These are phyloP conservation scores for Solanum peruvianum DNA, from an alignment of 257 asterid genomes.

Conservation along the genomic window DNA sequence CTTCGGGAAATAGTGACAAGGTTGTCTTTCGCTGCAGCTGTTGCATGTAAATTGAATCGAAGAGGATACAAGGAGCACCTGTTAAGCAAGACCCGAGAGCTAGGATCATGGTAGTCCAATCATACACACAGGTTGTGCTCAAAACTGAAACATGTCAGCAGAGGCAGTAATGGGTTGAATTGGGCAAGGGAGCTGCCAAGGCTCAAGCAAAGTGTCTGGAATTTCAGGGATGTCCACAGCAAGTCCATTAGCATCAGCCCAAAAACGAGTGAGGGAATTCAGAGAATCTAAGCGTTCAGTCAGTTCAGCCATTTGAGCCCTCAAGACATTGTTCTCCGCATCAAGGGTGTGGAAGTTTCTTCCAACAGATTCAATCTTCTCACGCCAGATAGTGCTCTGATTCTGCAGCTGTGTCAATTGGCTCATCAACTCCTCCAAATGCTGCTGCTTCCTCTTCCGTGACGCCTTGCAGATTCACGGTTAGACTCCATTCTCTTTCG, in stretches of 20 bases:
- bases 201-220: slow-evolving; percentile 54
- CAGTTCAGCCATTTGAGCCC: slow-evolving; percentile 67
- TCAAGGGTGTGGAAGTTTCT: slow-evolving; percentile 25
- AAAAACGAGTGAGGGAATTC: slow-evolving; percentile 48
- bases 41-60: background rate
- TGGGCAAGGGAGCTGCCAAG: slow-evolving; percentile 81
- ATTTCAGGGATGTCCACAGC: slow-evolving; percentile 59
- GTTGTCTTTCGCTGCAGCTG: background rate
- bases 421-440: slow-evolving; percentile 33
- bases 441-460: slow-evolving; percentile 66
- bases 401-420: slow-evolving; percentile 33
- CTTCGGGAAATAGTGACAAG: background rate
- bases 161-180: slow-evolving; percentile 50
- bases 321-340: slow-evolving; percentile 54
- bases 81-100: background rate
- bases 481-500: slow-evolving; percentile 74
- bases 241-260: slow-evolving; percentile 59
- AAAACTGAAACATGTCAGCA: slow-evolving; percentile 41
- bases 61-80: background rate
- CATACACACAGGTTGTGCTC: slow-evolving; percentile 1
- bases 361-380: slow-evolving; percentile 35
- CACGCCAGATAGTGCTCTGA: slow-evolving; percentile 32
- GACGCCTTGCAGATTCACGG: slow-evolving; percentile 82
- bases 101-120: background rate
- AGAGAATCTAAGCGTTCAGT: slow-evolving; percentile 60